Conservation (phyloP, 2,329 filamentous ascomycete genomes). For the Periconia sp. region DNA sequence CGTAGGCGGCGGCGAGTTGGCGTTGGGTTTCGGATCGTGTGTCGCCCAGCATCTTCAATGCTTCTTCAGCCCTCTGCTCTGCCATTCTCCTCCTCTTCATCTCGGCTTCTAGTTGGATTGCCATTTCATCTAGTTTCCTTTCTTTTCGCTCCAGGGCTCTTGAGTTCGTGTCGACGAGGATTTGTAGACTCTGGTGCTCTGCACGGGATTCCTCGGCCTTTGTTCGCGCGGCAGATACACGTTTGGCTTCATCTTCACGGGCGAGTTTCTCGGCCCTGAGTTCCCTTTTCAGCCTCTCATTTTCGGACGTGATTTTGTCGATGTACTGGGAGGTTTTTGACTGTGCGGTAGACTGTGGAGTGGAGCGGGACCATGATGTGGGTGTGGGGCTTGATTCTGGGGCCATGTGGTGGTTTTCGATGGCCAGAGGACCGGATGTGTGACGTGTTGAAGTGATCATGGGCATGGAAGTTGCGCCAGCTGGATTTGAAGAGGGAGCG, state of each 20-base stretch:
- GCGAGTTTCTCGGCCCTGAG: slow-evolving; percentile 46
- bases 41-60: slow-evolving; percentile 68
- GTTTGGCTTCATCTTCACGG: slow-evolving; percentile 71
- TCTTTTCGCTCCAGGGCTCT: slow-evolving; percentile 71
- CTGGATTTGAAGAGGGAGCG: slow-evolving; percentile 12
- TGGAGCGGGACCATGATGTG: slow-evolving; percentile 30
- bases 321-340: slow-evolving; percentile 54
- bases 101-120: slow-evolving; percentile 65
- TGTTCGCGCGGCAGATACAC: slow-evolving; percentile 67
- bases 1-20: slow-evolving; percentile 61
- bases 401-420: slow-evolving; percentile 29
- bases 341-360: slow-evolving; percentile 26
- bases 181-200: slow-evolving; percentile 69
- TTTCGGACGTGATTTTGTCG: slow-evolving; percentile 78
- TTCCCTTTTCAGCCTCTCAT: slow-evolving; percentile 75
- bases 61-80: slow-evolving; percentile 58
- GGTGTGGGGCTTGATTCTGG: slow-evolving; percentile 20
- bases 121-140: slow-evolving; percentile 70
- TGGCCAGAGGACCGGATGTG: slow-evolving; percentile 32
- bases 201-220: slow-evolving; percentile 69
- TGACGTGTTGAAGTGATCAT: slow-evolving; percentile 31
- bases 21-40: slow-evolving; percentile 60
- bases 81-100: slow-evolving; percentile 63
- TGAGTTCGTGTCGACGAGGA: slow-evolving; percentile 72
- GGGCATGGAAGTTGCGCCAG: slow-evolving; percentile 25